A percentile compares a stretch with the other conserved stretches of the same genome.
Evolutionary conservation across 2,329 filamentous ascomycete species (phyloP).

Genomic region (Alternaria burnsii): DNA sequence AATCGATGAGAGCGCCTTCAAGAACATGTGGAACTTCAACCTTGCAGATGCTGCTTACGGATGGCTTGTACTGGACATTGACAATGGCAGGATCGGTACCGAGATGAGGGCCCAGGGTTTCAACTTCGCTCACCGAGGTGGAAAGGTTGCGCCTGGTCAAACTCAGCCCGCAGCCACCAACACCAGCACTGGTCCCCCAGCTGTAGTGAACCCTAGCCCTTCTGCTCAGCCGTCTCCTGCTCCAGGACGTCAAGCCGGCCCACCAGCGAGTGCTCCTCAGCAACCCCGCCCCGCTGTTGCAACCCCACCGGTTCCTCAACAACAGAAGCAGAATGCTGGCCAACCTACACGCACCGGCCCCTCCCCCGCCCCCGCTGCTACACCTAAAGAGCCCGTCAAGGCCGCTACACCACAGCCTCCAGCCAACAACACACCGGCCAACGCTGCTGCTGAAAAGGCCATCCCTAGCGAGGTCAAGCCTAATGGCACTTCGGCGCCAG

Average conservation of each 20-base stretch:
- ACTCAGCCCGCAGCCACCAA: conserved; percentile 50
- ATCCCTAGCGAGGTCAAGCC: conserved; percentile 54
- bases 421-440: conserved; percentile 40
- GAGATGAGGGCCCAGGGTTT: conserved; percentile 99
- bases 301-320: conserved; percentile 49
- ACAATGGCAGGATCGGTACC: conserved; percentile 93
- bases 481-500: conserved; percentile 60
- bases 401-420: conserved; percentile 59
- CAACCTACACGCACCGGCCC: conserved; percentile 51
- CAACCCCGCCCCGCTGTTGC: conserved; percentile 44
- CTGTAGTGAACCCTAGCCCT: conserved; percentile 50
- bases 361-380: conserved; percentile 52
- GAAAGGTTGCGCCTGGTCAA: conserved; percentile 66
- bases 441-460: conserved; percentile 51
- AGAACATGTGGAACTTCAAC: conserved; percentile 99
- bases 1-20: conserved; percentile 98
- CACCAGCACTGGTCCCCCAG: conserved; percentile 45
- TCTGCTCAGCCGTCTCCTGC: conserved; percentile 49
- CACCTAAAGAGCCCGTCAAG: conserved; percentile 58
- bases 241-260: conserved; percentile 40
- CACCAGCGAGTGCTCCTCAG: conserved; percentile 47
- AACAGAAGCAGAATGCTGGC: conserved; percentile 54
- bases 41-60: conserved; percentile 96
- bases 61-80: conserved; percentile 92
- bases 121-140: conserved; percentile 95